Conservation (phyloP, 1,139 yeast species). For the Candida gigantensis region DNA sequence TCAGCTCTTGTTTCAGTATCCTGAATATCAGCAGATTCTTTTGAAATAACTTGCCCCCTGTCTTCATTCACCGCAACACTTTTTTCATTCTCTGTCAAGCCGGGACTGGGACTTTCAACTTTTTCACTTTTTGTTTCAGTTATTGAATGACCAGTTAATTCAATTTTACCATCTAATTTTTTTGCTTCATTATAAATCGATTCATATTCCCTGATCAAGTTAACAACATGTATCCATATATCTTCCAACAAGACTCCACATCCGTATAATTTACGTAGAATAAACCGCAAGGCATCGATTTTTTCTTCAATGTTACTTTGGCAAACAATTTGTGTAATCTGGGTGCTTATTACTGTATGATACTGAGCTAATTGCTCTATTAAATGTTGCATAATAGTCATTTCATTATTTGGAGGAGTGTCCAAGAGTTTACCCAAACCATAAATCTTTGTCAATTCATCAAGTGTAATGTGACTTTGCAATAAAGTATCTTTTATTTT, state of each 20-base stretch:
- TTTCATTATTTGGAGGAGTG: constrained; percentile 43
- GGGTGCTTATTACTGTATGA: constrained; percentile 12
- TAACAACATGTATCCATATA: constrained; percentile 21
- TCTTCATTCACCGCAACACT: too few relatives aligned
- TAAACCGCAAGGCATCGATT: constrained; percentile 28
- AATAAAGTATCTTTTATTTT: constrained; percentile 19
- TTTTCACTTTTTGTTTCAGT: too few relatives aligned
- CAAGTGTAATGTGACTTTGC: constrained; percentile 22
- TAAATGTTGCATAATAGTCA: constrained; percentile 25
- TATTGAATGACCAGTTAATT: not conserved
- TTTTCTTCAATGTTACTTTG: constrained; percentile 17
- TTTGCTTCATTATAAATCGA: constrained; percentile 4
- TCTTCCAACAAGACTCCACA: constrained; percentile 31
- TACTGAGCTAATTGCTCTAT: constrained; percentile 15
- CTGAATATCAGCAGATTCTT: too few relatives aligned
- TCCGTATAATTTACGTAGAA: constrained; percentile 38
- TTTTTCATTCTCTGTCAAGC: too few relatives aligned
- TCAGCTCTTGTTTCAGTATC: too few relatives aligned
- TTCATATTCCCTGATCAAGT: constrained; percentile 19
- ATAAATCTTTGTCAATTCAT: constrained; percentile 19
- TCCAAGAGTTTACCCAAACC: constrained; percentile 35
- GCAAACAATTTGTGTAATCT: constrained; percentile 18
- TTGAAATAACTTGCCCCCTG: too few relatives aligned
- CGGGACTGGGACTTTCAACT: too few relatives aligned
- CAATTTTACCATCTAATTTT: not conserved